These are phyloP conservation scores for Cyclostephanos tholiformis DNA, from an alignment of 108 stramenopile species.

Conservation along the genomic window DNA sequence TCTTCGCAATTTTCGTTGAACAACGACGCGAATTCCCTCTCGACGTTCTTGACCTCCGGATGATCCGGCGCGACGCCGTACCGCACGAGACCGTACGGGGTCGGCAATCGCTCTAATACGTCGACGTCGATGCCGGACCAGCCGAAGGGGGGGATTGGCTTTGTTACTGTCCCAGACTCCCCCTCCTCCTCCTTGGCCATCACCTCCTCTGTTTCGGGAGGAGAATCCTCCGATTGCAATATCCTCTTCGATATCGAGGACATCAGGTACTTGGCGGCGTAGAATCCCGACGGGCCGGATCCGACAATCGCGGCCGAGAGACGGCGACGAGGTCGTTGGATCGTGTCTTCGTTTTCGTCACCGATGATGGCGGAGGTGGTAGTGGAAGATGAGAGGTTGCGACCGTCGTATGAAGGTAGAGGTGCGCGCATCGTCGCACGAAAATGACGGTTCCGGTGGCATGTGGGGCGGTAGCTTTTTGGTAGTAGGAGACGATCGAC, in stretches of 20 bases:
- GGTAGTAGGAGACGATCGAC: too few species aligned
- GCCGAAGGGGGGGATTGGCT: conserved; percentile 3
- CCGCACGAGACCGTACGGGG: conserved; percentile 94
- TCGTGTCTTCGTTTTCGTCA: too few species aligned
- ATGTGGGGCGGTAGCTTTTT: too few species aligned
- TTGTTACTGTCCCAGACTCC: neutral
- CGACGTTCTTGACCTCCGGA: conserved; percentile 97
- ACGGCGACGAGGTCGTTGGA: neutral
- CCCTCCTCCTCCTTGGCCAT: neutral
- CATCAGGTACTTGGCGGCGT: conserved; percentile 94
- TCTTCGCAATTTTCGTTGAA: conserved; percentile 26
- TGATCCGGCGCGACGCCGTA: conserved; percentile 98
- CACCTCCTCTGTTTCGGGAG: neutral
- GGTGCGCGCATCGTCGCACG: too few species aligned
- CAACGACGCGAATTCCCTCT: conserved; percentile 87
- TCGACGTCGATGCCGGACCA: conserved; percentile 65
- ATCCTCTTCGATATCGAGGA: conserved; percentile 35
- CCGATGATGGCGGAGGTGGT: neutral
- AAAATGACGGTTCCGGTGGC: too few species aligned
- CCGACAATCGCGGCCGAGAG: conserved; percentile 74
- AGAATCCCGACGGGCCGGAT: conserved; percentile 95
- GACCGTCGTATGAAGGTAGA: too few species aligned
- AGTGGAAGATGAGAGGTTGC: neutral
- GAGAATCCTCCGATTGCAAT: conserved; percentile 7
- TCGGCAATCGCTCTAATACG: conserved; percentile 88